phyloP scores from a whole-genome alignment of 2,329 filamentous ascomycete species.

The Apiospora kogelbergensis region DNA sequence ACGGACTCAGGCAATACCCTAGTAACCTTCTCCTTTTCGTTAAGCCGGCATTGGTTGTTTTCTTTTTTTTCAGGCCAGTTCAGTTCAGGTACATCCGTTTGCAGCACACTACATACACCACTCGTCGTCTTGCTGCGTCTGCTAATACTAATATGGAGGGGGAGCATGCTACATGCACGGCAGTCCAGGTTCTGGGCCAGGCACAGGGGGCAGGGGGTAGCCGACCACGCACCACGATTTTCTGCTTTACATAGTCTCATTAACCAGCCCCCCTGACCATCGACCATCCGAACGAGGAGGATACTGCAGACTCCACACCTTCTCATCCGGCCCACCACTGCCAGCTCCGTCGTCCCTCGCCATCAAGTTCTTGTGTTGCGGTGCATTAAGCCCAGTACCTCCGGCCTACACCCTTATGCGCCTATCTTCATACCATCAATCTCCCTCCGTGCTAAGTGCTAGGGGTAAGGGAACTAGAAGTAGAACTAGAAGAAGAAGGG shows the following conservation, averaged over 20 bases:
- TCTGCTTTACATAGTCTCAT: conserved; percentile 5
- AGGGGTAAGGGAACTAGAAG: background rate
- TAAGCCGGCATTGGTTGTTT: background rate
- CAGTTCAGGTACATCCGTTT: background rate
- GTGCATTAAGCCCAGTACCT: conserved; percentile 2
- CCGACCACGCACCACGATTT: background rate
- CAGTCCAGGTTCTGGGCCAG: too few species aligned
- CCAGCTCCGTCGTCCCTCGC: background rate
- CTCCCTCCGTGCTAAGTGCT: background rate
- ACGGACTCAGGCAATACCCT: background rate
- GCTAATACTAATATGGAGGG: too few species aligned
- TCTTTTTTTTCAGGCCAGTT: background rate
- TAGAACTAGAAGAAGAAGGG: background rate
- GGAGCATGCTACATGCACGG: too few species aligned
- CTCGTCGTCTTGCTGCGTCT: background rate
- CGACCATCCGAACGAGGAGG: conserved; percentile 1
- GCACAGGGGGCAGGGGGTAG: background rate
- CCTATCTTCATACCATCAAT: conserved; percentile 6
- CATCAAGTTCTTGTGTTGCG: background rate
- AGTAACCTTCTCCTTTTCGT: background rate
- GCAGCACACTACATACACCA: background rate
- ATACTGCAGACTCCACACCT: background rate
- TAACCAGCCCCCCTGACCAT: conserved; percentile 3
- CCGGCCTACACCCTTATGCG: background rate
- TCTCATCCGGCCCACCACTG: background rate